Evolutionary conservation across 2,329 filamentous ascomycete genomes (phyloP), one percentile per base, ranked within the genome.

Genomic region (Colletotrichum tropicicola): DNA sequence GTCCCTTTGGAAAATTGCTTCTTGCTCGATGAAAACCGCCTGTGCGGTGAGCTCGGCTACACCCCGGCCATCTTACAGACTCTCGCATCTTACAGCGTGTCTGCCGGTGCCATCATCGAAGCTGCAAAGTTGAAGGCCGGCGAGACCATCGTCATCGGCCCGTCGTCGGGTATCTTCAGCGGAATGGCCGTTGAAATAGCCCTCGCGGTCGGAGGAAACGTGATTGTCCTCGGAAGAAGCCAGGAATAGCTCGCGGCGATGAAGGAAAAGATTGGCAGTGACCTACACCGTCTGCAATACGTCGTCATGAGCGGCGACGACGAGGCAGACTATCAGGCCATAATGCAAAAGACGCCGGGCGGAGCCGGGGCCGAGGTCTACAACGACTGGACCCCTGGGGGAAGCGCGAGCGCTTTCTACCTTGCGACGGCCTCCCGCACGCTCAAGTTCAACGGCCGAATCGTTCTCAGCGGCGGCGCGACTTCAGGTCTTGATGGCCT

Each of bases 181-280:
- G 80, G 83, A 6, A 81, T 80, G 0, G 83, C 77, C 0, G 83
- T 86, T 0, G 68, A 78, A 7, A 72, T 84, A 3, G 85, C 84
- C 0, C 61, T 83, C 0, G 81, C 83, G 0, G 78, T 87, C 71
- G 86, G 84, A 0, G 84, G 83, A 2, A 76, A 74, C 8, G 85
- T 87, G 2, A 79, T 88, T 32, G 84, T 85, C 0, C 76, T 85
- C 66, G 83, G 84, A 0, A 73, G 84, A 8, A 82, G 81, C 65
- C 68, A 69, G 43, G 67, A 23, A 9, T 43, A 54, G 25, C 51
- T 54, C 9, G 51, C 51, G 25, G 23, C 23, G 10, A 43, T 54
- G 35, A 27, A 54, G n/a, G 3, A 39, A 15, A 43, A 19, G 23
- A 54, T 30, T n/a, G n/a, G n/a, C 6, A 15, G 17, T 15, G 17